phyloP scores from a whole-genome alignment of 2,329 filamentous ascomycete species.

The Gaeumannomyces tritici region DNA sequence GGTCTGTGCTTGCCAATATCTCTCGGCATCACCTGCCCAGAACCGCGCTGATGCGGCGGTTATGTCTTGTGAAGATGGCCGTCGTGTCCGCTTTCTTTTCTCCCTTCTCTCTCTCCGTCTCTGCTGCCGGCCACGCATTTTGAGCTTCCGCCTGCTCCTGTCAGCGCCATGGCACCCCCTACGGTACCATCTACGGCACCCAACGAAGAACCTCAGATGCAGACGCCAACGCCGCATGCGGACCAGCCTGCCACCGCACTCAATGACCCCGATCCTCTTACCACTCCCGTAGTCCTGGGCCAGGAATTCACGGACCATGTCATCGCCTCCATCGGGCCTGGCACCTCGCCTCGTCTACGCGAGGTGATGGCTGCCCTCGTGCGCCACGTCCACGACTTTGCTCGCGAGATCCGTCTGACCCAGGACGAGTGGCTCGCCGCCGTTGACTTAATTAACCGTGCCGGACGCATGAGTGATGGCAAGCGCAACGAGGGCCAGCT shows the following conservation, averaged over 20 bases:
- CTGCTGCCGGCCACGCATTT: too few species aligned
- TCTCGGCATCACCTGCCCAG: not conserved
- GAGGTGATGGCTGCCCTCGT: conserved; percentile 49
- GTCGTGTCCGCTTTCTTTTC: too few species aligned
- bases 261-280: too few species aligned
- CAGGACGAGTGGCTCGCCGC: conserved; percentile 58
- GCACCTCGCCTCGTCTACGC: conserved; percentile 47
- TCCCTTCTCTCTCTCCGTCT: too few species aligned
- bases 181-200: too few species aligned
- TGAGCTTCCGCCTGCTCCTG: too few species aligned
- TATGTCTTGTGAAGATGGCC: too few species aligned
- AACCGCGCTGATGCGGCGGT: too few species aligned
- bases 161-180: too few species aligned
- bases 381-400: conserved; percentile 58
- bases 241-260: not conserved
- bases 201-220: too few species aligned
- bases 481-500: conserved; percentile 55
- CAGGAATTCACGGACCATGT: conserved; percentile 50
- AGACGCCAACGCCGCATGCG: not conserved
- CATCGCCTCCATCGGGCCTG: conserved; percentile 54
- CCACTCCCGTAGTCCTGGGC: conserved; percentile 11
- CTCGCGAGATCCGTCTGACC: conserved; percentile 56
- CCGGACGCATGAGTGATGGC: conserved; percentile 46
- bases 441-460: conserved; percentile 51
- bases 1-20: not conserved